A percentile compares a stretch with the other conserved stretches of the same genome.
Evolutionary conservation across 352 stramenopile genomes (phyloP).

Genomic region (Phytophthora tubulina): DNA sequence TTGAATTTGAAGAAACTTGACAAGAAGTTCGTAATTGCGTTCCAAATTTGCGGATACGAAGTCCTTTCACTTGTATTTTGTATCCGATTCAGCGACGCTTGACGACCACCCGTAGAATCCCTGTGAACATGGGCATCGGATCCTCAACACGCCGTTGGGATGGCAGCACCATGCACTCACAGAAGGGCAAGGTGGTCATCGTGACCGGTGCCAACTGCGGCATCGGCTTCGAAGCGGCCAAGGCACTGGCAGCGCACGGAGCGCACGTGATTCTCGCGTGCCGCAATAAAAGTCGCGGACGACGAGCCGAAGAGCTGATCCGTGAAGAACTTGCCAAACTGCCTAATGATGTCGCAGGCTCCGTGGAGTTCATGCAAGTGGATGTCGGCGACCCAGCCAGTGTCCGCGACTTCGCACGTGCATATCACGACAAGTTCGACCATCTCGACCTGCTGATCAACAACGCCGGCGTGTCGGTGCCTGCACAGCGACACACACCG

Average conservation of each 20-base stretch:
- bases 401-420: constrained; percentile 51
- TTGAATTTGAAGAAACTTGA: constrained; percentile 25
- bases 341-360: constrained; percentile 31
- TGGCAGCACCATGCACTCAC: constrained; percentile 42
- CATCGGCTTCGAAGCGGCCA: constrained; percentile 80
- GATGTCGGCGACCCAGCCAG: constrained; percentile 45
- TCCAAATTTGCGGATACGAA: too few species aligned
- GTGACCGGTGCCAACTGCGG: constrained; percentile 89
- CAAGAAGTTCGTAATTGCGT: neutral
- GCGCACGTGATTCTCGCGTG: constrained; percentile 81
- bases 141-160: constrained; percentile 28
- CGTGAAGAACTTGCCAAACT: constrained; percentile 24
- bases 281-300: constrained; percentile 54
- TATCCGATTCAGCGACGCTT: neutral
- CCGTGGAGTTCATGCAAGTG: constrained; percentile 67
- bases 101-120: constrained; percentile 1
- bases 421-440: constrained; percentile 47
- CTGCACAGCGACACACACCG: constrained; percentile 41
- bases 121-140: constrained; percentile 23
- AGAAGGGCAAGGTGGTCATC: constrained; percentile 70
- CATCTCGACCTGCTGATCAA: constrained; percentile 77
- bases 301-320: constrained; percentile 45
- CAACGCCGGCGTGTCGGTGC: constrained; percentile 71
- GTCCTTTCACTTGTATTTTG: neutral
- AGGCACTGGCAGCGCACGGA: constrained; percentile 59